Evolutionary conservation across 148 eudicot species (phyloP).

Genomic region (Pharnaceum exiguum): DNA sequence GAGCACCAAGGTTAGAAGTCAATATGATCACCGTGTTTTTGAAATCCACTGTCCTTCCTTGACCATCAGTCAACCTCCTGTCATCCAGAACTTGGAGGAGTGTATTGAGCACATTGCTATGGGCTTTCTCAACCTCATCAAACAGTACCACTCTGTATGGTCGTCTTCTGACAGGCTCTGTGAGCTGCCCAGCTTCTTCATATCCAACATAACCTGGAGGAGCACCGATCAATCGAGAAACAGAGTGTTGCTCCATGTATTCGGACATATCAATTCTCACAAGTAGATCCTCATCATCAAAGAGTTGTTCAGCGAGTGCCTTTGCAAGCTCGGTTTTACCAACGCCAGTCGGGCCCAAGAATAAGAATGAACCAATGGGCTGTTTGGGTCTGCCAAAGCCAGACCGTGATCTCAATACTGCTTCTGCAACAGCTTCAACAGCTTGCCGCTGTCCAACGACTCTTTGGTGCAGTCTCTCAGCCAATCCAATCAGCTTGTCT

Average conservation of each 20-base stretch:
- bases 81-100: conserved; percentile 72
- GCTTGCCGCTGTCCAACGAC: conserved; percentile 30
- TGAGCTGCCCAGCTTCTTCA: conserved; percentile 72
- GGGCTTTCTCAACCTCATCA: conserved; percentile 74
- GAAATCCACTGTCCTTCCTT: conserved; percentile 62
- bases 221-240: conserved; percentile 62
- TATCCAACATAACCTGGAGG: conserved; percentile 72
- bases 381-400: conserved; percentile 28
- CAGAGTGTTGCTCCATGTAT: conserved; percentile 69
- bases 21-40: conserved; percentile 60
- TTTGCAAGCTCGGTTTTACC: conserved; percentile 73
- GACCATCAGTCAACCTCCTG: conserved; percentile 69
- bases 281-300: conserved; percentile 52
- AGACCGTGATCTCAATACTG: conserved; percentile 28
- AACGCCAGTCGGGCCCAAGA: conserved; percentile 59
- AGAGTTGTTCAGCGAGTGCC: conserved; percentile 61
- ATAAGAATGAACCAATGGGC: conserved; percentile 24
- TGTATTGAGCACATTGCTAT: conserved; percentile 45
- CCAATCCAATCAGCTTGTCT: conserved; percentile 48
- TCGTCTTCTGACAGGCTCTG: conserved; percentile 57
- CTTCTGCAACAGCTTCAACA: conserved; percentile 28
- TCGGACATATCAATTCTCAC: conserved; percentile 67
- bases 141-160: conserved; percentile 60
- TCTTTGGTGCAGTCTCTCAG: conserved; percentile 30
- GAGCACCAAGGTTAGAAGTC: conserved; percentile 96